Evolutionary conservation across 305 asterid species (phyloP).

Genomic region (Andrographis paniculata): DNA sequence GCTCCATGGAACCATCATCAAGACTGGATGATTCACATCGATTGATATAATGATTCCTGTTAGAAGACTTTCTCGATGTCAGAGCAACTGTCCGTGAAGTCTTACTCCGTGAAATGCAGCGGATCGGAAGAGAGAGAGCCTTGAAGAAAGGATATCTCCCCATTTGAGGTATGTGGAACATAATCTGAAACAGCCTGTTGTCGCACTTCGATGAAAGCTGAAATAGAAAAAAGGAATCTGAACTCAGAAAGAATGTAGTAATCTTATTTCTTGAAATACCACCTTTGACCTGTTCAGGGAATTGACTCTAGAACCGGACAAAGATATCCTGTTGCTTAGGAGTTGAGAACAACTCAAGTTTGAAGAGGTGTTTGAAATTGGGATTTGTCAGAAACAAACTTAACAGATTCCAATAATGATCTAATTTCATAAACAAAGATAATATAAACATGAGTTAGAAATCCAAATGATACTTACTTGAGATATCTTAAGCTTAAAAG

Average conservation of each 20-base stretch:
- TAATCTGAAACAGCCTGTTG: constrained; percentile 67
- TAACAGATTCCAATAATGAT: constrained; percentile 10
- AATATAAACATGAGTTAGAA: constrained; percentile 1
- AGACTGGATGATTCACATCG: constrained; percentile 42
- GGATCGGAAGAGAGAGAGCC: constrained; percentile 50
- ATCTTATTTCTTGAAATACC: too few species aligned
- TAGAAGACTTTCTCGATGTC: constrained; percentile 41
- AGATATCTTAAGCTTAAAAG: constrained; percentile 86
- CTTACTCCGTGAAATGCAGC: constrained; percentile 73
- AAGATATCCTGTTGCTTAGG: background rate
- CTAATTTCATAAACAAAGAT: background rate
- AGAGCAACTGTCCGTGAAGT: constrained; percentile 36
- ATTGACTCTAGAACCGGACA: background rate
- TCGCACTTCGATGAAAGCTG: constrained; percentile 94
- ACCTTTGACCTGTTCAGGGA: too few species aligned
- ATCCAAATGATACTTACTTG: constrained; percentile 37
- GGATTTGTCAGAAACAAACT: constrained; percentile 1
- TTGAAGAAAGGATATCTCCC: constrained; percentile 60
- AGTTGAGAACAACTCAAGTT: constrained; percentile 8
- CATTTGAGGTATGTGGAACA: constrained; percentile 45
- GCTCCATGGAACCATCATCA: constrained; percentile 52
- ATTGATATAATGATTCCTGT: constrained; percentile 28
- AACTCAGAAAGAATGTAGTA: constrained; percentile 17
- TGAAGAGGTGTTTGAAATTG: constrained; percentile 6
- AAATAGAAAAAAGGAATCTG: constrained; percentile 15